Conservation (phyloP, 2,329 filamentous ascomycete species). For the Talaromyces sp. region DNA sequence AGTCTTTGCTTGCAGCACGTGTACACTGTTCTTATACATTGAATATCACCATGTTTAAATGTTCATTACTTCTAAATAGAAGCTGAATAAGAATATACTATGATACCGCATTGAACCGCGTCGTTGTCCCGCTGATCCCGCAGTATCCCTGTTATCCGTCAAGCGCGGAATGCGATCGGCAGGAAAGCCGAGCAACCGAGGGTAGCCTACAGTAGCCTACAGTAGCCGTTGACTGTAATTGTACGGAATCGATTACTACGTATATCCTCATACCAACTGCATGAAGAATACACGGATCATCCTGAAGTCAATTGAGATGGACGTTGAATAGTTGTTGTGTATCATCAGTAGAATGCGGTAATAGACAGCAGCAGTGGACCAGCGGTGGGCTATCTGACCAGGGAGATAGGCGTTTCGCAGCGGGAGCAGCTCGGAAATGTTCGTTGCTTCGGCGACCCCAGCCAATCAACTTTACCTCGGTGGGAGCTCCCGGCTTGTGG, state of each 20-base stretch:
- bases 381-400: not conserved
- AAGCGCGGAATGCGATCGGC: not conserved
- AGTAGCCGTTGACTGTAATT: not conserved
- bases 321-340: not conserved
- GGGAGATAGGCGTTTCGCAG: not conserved
- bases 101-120: not conserved
- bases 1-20: not conserved
- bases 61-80: not conserved
- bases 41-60: not conserved
- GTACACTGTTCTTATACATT: not conserved
- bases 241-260: not conserved
- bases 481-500: not conserved
- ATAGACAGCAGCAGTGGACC: not conserved
- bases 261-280: not conserved
- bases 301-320: not conserved
- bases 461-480: conserved; percentile 10
- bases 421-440: not conserved
- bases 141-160: not conserved
- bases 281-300: not conserved
- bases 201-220: not conserved
- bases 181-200: not conserved
- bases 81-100: not conserved
- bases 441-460: conserved; percentile 4
- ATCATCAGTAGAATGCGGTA: not conserved
- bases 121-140: not conserved